These are phyloP conservation scores for Melampsora americana DNA, from an alignment of 1,284 basidiomycete species.

Conservation along the genomic window DNA sequence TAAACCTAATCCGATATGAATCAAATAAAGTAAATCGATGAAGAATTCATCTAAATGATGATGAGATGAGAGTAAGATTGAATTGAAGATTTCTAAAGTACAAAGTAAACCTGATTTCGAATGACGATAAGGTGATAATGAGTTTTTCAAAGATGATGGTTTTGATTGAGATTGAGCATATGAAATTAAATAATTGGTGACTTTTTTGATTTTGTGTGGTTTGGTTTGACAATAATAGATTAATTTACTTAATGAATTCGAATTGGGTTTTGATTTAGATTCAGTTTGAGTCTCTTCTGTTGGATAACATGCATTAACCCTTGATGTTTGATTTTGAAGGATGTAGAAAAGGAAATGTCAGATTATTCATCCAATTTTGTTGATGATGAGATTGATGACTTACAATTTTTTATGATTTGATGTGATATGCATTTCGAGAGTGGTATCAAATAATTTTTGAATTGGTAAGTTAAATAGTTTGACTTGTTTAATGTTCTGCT, in stretches of 20 bases:
- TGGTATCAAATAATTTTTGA: too few species aligned
- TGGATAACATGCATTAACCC: slow-evolving; percentile 36
- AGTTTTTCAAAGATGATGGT: slow-evolving; percentile 8
- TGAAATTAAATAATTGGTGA: slow-evolving; percentile 29
- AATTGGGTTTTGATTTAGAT: slow-evolving; percentile 9
- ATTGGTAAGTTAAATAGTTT: too few species aligned
- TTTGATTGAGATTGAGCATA: slow-evolving; percentile 25
- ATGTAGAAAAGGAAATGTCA: too few species aligned
- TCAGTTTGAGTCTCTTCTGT: slow-evolving; percentile 1
- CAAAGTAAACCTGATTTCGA: slow-evolving; percentile 37
- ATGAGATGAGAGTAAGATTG: background rate
- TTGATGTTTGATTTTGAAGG: too few species aligned
- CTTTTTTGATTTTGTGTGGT: slow-evolving; percentile 26
- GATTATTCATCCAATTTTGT: too few species aligned
- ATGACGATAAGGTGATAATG: slow-evolving; percentile 26
- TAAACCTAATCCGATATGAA: slow-evolving; percentile 24
- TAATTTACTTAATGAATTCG: slow-evolving; percentile 33
- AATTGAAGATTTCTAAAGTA: slow-evolving; percentile 35
- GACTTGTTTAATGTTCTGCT: too few species aligned
- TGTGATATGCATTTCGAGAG: slow-evolving; percentile 9
- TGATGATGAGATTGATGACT: background rate
- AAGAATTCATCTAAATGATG: background rate
- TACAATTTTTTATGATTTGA: slow-evolving; percentile 41
- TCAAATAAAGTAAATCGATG: background rate
- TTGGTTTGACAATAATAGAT: slow-evolving; percentile 37